These are phyloP conservation scores for Calonectria hawksworthii DNA, from an alignment of 2,329 filamentous ascomycete genomes.

Conservation along the genomic window DNA sequence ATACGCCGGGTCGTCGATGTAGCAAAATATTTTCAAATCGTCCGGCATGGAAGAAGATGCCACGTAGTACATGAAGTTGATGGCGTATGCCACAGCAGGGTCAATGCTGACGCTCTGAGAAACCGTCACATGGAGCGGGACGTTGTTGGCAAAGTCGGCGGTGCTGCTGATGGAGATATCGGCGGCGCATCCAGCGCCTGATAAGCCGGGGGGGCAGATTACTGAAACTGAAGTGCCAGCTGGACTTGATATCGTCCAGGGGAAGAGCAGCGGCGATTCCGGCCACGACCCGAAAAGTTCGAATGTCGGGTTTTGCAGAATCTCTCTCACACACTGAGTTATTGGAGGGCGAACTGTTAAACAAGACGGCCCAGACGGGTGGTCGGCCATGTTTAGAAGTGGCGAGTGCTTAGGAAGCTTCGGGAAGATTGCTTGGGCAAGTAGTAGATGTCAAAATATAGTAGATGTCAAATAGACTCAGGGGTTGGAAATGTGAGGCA, in stretches of 20 bases:
- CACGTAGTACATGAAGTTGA: too few species aligned
- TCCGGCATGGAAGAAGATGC: too few species aligned
- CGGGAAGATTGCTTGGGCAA: background rate
- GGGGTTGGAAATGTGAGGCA: background rate
- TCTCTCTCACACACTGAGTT: background rate
- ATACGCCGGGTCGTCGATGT: background rate
- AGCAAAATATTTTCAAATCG: background rate
- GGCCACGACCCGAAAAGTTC: background rate
- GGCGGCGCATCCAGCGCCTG: too few species aligned
- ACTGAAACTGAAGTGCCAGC: background rate
- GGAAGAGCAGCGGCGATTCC: background rate
- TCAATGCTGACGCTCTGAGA: background rate
- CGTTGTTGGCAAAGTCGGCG: too few species aligned
- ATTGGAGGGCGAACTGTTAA: background rate
- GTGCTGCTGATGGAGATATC: too few species aligned
- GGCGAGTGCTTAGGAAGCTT: background rate
- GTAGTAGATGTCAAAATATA: too few species aligned
- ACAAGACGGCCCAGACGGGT: background rate
- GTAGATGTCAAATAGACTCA: too few species aligned
- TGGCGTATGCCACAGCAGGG: fast-evolving
- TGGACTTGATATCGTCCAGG: background rate
- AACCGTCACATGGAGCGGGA: background rate
- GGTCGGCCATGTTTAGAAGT: background rate
- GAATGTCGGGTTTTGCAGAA: background rate
- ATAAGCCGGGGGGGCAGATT: background rate